A percentile compares a stretch with the other conserved stretches of the same genome.
phyloP scores from a whole-genome alignment of 2,329 filamentous ascomycete species.

The Beauveria asiatica region DNA sequence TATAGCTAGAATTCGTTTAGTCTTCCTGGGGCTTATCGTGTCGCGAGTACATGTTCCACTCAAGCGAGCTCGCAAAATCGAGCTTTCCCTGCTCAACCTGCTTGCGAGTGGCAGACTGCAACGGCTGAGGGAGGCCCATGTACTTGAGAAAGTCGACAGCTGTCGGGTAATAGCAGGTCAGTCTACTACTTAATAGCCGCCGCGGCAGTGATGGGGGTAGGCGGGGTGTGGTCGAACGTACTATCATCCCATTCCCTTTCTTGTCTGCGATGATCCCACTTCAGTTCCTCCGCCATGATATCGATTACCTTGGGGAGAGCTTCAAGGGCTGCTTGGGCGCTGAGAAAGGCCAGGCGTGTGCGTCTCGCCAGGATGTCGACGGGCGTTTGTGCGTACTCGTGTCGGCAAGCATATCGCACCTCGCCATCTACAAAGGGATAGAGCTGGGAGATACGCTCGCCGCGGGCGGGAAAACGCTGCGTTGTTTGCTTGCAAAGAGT shows the following conservation, averaged over 20 bases:
- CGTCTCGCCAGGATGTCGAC: slow-evolving; percentile 80
- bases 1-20: background rate
- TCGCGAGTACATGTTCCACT: slow-evolving; percentile 55
- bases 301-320: slow-evolving; percentile 80
- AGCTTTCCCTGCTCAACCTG: slow-evolving; percentile 54
- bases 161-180: slow-evolving; percentile 20
- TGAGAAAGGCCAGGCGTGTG: slow-evolving; percentile 80
- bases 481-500: slow-evolving; percentile 70
- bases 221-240: slow-evolving; percentile 28
- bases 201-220: background rate
- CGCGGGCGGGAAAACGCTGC: slow-evolving; percentile 72
- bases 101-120: slow-evolving; percentile 47
- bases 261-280: slow-evolving; percentile 66
- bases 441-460: slow-evolving; percentile 67
- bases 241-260: slow-evolving; percentile 74
- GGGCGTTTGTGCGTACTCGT: slow-evolving; percentile 88
- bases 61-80: slow-evolving; percentile 45
- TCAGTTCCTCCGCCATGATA: slow-evolving; percentile 76
- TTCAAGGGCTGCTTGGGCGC: slow-evolving; percentile 83
- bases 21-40: slow-evolving; percentile 43
- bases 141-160: slow-evolving; percentile 53
- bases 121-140: slow-evolving; percentile 56
- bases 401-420: slow-evolving; percentile 74
- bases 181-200: background rate
- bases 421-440: slow-evolving; percentile 93